phyloP scores from a whole-genome alignment of 2,329 filamentous ascomycete genomes.

The Dichotomopilus funicola region DNA sequence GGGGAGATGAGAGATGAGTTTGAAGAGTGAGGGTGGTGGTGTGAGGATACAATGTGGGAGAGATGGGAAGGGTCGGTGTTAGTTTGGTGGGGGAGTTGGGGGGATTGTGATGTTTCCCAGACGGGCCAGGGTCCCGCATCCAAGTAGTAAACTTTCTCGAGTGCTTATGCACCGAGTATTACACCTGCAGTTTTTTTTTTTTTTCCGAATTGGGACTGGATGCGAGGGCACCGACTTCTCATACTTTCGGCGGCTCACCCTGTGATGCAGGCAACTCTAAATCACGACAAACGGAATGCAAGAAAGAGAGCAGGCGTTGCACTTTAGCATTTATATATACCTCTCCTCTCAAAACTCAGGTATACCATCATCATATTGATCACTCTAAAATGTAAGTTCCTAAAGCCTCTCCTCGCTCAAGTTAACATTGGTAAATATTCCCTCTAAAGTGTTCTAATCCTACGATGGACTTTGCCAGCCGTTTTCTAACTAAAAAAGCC shows the following conservation, averaged over 20 bases:
- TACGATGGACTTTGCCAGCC: constrained; percentile 25
- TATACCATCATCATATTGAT: neutral
- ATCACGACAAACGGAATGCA: too few species aligned
- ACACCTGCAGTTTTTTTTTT: too few species aligned
- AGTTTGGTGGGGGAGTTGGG: neutral
- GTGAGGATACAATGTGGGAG: too few species aligned
- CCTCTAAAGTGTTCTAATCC: constrained; percentile 22
- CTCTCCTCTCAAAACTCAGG: neutral
- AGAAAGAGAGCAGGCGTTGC: too few species aligned
- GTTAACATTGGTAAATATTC: constrained; percentile 19
- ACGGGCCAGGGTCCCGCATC: neutral
- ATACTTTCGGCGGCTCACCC: too few species aligned
- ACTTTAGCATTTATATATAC: too few species aligned
- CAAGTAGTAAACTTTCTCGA: too few species aligned
- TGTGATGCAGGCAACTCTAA: too few species aligned
- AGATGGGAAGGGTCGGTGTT: neutral
- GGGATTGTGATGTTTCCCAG: neutral
- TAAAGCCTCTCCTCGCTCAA: neutral
- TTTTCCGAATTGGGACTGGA: too few species aligned
- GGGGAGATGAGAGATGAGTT: neutral
- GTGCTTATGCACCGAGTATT: too few species aligned
- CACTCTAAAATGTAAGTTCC: neutral
- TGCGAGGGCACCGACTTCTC: too few species aligned
- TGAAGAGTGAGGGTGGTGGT: neutral
- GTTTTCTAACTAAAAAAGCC: constrained; percentile 30